Evolutionary conservation across 2,329 filamentous ascomycete species (phyloP), one percentile per base, ranked within the genome.

Genomic region (Ceratocystis harringtonii): DNA sequence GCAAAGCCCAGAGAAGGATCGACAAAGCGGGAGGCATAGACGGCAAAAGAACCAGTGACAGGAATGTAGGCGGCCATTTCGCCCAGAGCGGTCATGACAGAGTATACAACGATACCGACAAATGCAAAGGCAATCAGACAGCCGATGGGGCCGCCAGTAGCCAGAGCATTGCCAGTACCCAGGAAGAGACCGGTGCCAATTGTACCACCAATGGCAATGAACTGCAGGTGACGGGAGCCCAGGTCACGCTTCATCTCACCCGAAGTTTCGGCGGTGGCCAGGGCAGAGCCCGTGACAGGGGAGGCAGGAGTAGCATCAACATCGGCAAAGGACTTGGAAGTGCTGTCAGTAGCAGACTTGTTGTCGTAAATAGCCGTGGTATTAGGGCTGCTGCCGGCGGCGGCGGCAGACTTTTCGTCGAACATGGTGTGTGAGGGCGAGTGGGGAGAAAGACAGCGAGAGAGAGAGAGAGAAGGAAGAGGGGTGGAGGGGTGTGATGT

Each of bases 1-100:
- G 87, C 81, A 70, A 91, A 91, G 6, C 87, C 87, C 61, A 90
- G 77, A 65, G 84, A 85, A 10, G 83, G 84, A 71, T 89, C 85
- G 69, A 90, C 80, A 70, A 92, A 90, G 19, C 89, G 86, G 48
- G 84, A 81, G 25, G 88, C 87, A 70, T 91, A 92, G 52, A 85
- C 81, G 36, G 87, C 88, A 72, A 92, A 92, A 50, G 87, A 86
- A 66, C 88, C 89, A 22, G 86, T 79, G 44, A 92, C 84, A 5
- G 90, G 90, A 32, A 92, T 84, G 70, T 85, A 90, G 10, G 88
- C 86, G 8, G 88, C 86, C 80, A 94, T 87, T 75, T 95, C 84
- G 62, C 83, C 83, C 41, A 87, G 76, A 58, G 80, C 80, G 61
- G 80, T 79, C 86, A 92, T 91, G 74, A 92, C 84, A 3, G 84